Evolutionary conservation across 306 rosid species (phyloP), one percentile per base, ranked within the genome.

Genomic region (Echinosophora koreensis): DNA sequence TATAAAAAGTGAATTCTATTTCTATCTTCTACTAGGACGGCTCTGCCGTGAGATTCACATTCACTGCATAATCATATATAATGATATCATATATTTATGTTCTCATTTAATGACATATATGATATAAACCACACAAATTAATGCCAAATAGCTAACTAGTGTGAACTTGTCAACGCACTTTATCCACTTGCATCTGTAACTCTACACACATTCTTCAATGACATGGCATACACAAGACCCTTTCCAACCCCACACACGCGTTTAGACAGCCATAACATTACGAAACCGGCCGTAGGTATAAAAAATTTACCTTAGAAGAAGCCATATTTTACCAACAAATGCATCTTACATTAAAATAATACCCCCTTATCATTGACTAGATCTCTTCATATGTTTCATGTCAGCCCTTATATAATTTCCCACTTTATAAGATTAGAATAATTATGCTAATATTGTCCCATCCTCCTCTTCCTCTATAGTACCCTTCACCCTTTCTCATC

Each of bases 261-360:
- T 82, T 85, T 84, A 87, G 81, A 76, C 88, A 84, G 61, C 78
- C 82, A 87, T 37, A 69, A 35, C 82, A 80, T 76, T 82, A 85
- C 86, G 83, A 82, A 87, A 82, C 91, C 91, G 91, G 91, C 91
- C 87, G 13, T 44, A 46, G 57, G 11, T 66, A 79, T 80, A 34
- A 39, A 15, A 15, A 47, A 22, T 35, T 69, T 8, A 55, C 59
- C 62, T 61, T 28, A 30, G 32, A 87, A 69, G 37, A 72, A 67
- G 76, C 83, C 90, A 82, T 65, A 3, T 3, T 78, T 61, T 66
- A 83, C 74, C 77, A 57, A 67, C 9, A 58, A 65, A 42, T 18
- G 5, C 35, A 6, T 64, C 34, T 61, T 5, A 2, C 44, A 63
- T 78, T 84, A 65, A 32, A 59, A 13, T 74, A 81, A 47, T 73